Percentiles rank a stretch among this genome's conserved stretches.
Conservation (phyloP, 2,329 filamentous ascomycete genomes). For the Zarea fungicola region DNA sequence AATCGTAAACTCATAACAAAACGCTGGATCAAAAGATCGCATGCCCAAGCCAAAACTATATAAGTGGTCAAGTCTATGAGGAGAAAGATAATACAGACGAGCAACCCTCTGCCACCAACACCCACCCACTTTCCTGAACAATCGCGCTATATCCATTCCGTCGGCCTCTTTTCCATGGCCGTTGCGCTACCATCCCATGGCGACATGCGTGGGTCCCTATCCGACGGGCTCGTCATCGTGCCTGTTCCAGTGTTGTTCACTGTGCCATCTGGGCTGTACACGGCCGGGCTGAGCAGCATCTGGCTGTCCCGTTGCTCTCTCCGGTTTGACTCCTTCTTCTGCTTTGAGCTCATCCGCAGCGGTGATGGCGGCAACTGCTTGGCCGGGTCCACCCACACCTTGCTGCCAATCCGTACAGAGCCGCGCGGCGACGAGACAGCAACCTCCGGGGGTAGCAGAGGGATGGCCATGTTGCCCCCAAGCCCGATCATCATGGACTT, state of each 20-base stretch:
- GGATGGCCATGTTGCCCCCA: neutral
- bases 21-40: neutral
- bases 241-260: constrained; percentile 6
- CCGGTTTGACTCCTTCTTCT: constrained; percentile 12
- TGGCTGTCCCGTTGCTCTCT: constrained; percentile 23
- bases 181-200: neutral
- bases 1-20: constrained; percentile 5
- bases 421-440: neutral
- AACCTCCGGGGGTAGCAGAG: neutral
- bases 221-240: constrained; percentile 7
- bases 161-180: constrained; percentile 15
- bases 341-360: neutral
- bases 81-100: constrained; percentile 1
- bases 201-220: constrained; percentile 4
- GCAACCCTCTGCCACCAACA: neutral
- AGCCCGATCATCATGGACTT: neutral
- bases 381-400: constrained; percentile 5
- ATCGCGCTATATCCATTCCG: constrained; percentile 27
- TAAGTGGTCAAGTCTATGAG: neutral
- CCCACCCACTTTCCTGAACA: neutral
- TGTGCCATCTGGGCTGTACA: constrained; percentile 41
- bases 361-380: constrained; percentile 10
- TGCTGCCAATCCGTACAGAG: neutral
- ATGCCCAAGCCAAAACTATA: neutral
- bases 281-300: constrained; percentile 44